Base-by-base conservation (phyloP, 495 filamentous ascomycete genomes). In the Cenococcum geophilum region DNA sequence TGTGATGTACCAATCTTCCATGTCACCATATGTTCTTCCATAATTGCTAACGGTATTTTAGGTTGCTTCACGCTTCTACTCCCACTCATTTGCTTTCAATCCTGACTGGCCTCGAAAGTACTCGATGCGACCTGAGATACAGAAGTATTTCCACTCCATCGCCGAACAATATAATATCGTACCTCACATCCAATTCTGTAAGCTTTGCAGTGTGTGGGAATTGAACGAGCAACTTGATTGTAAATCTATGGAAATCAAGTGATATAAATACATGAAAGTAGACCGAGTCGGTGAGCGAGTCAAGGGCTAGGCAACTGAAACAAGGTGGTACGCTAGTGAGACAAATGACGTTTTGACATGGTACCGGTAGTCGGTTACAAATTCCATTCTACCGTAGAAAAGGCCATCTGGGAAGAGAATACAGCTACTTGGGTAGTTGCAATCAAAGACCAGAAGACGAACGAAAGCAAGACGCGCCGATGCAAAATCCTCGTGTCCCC, bases 401-500 rank as follows among this genome's bases (percentile, higher is more conserved):
- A 63, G 21, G 75, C 72, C 32, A 49, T 63, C 6, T 83, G 79
- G 79, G 63, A 74, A 11, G 78, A 79, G 42, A 62, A 70, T 11
- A 72, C 65, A 18, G 66, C 71, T 35, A 73, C 74, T 1, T 83
- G 80, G 80, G 62, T 71, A 11, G 72, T 81, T 8, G 73, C 64
- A 9, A 51, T 81, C 18, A 64, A 72, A 35, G 65, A 79, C 64
- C 54, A 73, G 43, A 62, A 70, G 22, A 73, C 71, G 8, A 64
- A 70, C 47, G 62, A 69, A 54, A 70, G 69, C 4, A 37, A 27
- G 32, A 52, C 69, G 9, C 27, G 66, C n/a, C 72, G 79, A 49
- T 79, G 78, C 18, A 86, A 84, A 70, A 73, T 86, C 21, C 74
- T 86, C 5, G 73, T 83, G 48, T 81, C 75, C 58, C 78, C 77